phyloP scores from a whole-genome alignment of 306 rosid genomes.

The Castanea crenata region DNA sequence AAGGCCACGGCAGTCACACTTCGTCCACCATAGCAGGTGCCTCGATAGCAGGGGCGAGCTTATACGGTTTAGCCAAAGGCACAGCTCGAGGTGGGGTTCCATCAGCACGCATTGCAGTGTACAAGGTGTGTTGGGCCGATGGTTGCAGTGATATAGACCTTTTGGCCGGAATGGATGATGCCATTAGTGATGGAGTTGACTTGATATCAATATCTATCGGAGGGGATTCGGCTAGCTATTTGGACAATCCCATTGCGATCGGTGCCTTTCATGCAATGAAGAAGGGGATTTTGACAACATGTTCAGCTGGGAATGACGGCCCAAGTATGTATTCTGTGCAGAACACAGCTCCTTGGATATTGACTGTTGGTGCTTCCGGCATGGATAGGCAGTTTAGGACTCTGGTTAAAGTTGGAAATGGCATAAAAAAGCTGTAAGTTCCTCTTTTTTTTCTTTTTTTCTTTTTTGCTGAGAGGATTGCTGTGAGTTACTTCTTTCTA shows the following conservation, averaged over 20 bases:
- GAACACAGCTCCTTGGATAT: slow-evolving; percentile 73
- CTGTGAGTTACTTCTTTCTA: slow-evolving; percentile 31
- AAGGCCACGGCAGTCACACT: slow-evolving; percentile 54
- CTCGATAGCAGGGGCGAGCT: slow-evolving; percentile 40
- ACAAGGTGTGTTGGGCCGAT: slow-evolving; percentile 57
- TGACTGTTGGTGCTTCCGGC: slow-evolving; percentile 24
- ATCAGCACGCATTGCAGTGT: no score
- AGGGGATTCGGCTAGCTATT: slow-evolving; percentile 18
- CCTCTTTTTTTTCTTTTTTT: no score
- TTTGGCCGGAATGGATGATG: slow-evolving; percentile 68
- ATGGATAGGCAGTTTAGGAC: no score
- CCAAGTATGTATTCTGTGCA: slow-evolving; percentile 43
- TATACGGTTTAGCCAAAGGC: slow-evolving; percentile 63
- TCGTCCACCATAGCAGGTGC: slow-evolving; percentile 40
- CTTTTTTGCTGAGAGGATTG: background rate
- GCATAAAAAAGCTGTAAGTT: slow-evolving; percentile 30
- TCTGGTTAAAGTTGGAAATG: no score
- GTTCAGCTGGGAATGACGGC: slow-evolving; percentile 65
- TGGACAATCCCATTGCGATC: slow-evolving; percentile 16
- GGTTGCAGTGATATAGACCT: slow-evolving; percentile 69
- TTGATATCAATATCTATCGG: slow-evolving; percentile 61
- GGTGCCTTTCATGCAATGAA: slow-evolving; percentile 48
- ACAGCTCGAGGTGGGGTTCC: slow-evolving; percentile 50
- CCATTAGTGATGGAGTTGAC: slow-evolving; percentile 78
- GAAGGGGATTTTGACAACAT: slow-evolving; percentile 56